Percentiles rank a stretch among this genome's conserved stretches.
Evolutionary conservation across 495 filamentous ascomycete species (phyloP).

Genomic region (Daldinia concentrica): DNA sequence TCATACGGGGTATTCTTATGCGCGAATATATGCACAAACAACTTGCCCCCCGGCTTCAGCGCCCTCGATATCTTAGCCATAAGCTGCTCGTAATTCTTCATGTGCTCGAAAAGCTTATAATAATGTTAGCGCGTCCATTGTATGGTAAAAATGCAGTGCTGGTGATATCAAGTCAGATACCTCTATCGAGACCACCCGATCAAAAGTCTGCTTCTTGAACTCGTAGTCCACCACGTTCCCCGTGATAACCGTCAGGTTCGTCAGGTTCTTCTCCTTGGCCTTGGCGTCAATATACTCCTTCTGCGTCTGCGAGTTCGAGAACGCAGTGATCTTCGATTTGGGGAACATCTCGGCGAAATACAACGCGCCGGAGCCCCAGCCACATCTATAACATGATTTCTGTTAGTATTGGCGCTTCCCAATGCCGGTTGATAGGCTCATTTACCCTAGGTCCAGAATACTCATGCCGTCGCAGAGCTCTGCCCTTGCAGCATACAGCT

Average conservation of each 20-base stretch:
- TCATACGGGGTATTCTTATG: conserved; percentile 71
- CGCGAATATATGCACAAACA: conserved; percentile 72
- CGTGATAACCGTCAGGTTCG: conserved; percentile 67
- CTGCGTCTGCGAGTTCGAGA: conserved; percentile 71
- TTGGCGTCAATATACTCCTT: conserved; percentile 68
- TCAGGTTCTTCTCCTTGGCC: conserved; percentile 62
- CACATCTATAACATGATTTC: conserved; percentile 56
- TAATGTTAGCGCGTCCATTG: neutral
- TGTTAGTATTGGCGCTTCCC: conserved; percentile 10
- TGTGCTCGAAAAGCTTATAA: conserved; percentile 70
- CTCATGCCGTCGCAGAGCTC: conserved; percentile 65
- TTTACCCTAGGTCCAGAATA: conserved; percentile 70
- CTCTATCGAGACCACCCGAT: conserved; percentile 70
- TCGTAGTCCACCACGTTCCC: conserved; percentile 69
- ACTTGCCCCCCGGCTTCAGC: conserved; percentile 66
- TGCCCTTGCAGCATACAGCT: conserved; percentile 64
- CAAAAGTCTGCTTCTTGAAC: conserved; percentile 62
- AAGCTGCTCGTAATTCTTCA: conserved; percentile 75
- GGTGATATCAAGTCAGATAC: conserved; percentile 24
- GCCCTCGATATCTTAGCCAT: conserved; percentile 66
- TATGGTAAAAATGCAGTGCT: neutral
- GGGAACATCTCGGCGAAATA: conserved; percentile 70
- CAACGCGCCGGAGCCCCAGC: conserved; percentile 70
- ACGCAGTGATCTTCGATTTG: conserved; percentile 65
- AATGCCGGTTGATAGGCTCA: neutral